Evolutionary conservation across 495 filamentous ascomycete genomes (phyloP), one percentile per base, ranked within the genome.

Genomic region (Coniosporium apollinis): DNA sequence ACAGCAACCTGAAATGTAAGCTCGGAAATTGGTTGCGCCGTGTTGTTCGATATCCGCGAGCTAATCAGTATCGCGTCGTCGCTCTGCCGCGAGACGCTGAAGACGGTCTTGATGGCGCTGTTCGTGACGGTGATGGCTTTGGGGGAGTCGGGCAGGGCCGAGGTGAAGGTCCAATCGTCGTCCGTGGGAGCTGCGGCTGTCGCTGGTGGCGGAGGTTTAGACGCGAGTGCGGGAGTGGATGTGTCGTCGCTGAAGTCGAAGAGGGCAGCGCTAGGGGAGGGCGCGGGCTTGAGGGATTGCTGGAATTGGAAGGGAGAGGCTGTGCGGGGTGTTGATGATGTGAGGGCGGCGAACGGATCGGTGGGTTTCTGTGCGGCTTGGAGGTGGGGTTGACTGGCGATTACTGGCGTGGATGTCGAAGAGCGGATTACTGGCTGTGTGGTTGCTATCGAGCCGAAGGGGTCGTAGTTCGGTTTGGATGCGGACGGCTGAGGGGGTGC

Each of bases 131-230:
- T 49, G 10, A 93, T 50, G 10, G 66, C 62, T 39, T 84, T 70
- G 0, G 63, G 61, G 18, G 64, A 70, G 8, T 77, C 71, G 0
- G 85, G 85, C 2, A 96, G 60, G 0, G 89, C 80, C 3, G 89
- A 94, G 5, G 81, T 67, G 49, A 96, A 97, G 22, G 74, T 73
- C 89, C 89, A 97, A 46, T 97, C 89, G 42, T 97, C 89, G 15
- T 82, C 78, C 19, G 75, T 70, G 34, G 75, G 63, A 44, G 50
- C 59, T 19, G 51, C 40, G 18, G 59, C 47, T 33, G 57, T 34
- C 18, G 48, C 36, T 21, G 57, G 52, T 39, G 34, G 38, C 18
- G 44, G 30, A 8, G 55, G 43, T 13, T 46, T 42, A 33, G 56
- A 47, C 36, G 49, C 37, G 44, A 37, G 38, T 22, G 35, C 14